Percentiles rank a stretch among this genome's conserved stretches.
Evolutionary conservation across 495 filamentous ascomycete genomes (phyloP).

Genomic region (Penicillium steckii): DNA sequence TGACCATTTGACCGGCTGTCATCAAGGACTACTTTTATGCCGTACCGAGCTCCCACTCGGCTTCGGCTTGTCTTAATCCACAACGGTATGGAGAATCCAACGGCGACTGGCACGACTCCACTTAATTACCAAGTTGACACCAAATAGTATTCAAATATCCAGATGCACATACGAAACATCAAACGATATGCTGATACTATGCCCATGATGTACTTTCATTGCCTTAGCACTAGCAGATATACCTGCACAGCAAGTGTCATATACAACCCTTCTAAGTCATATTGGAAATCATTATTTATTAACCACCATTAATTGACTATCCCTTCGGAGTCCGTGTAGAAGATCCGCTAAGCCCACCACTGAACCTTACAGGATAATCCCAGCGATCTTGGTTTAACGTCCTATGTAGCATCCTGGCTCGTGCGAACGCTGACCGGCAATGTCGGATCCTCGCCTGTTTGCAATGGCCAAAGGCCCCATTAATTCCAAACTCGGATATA

Average conservation of each 20-base stretch:
- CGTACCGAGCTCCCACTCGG: background rate
- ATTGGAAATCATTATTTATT: background rate
- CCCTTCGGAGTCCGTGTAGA: background rate
- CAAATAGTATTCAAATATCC: background rate
- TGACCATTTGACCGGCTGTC: background rate
- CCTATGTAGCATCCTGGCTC: background rate
- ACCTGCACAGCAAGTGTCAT: background rate
- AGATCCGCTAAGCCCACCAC: background rate
- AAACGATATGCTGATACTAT: too few relatives aligned
- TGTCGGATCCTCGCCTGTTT: background rate
- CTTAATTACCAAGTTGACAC: background rate
- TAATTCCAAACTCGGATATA: background rate
- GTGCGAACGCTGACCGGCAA: background rate
- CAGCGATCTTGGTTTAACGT: background rate
- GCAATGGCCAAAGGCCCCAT: background rate
- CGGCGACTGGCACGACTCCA: background rate
- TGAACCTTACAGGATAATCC: background rate
- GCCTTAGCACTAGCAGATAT: background rate
- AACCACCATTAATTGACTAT: background rate
- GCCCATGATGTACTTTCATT: background rate
- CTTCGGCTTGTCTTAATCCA: background rate
- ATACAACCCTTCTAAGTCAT: background rate
- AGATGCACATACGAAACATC: background rate
- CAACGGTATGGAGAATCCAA: background rate
- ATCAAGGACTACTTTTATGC: too few relatives aligned